Base-by-base conservation (phyloP, 768 basidiomycete genomes). In the Boletales sp. region DNA sequence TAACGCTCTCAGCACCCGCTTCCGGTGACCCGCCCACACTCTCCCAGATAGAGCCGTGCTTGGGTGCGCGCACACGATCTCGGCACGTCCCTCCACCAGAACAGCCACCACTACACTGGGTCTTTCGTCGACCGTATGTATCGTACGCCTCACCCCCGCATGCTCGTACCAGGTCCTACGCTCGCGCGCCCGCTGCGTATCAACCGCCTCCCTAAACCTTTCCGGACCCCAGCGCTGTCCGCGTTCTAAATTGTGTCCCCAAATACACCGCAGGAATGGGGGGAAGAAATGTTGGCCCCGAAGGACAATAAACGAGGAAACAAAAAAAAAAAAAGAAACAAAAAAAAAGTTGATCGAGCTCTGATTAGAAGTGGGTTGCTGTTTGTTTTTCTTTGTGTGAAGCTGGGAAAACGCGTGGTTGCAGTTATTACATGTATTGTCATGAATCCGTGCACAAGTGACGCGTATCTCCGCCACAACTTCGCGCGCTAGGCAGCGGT, bases 231-330 rank as follows among this genome's bases (percentile, higher is more conserved):
- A 44, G 41, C 68, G 32, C 65, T 87, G 7, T 80, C 86, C 0
- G 75, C 77, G 45, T 87, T 89, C 67, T 87, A 87, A 1, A 72
- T 70, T 28, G 86, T 72, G 7, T 87, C 87, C 6, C 85, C 83
- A 5, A 70, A 71, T 11, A 64, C 73, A 8, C 84, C 86, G 2
- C 80, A 83, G 60, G 46, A 71, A 5, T 81, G 76, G 63, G 66
- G 77, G 21, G 55, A 74, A 62, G 81, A 83, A 5, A 64, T 70
- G 35, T 75, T 73, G 34, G 50, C 63, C 4, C 78, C 80, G 41
- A 75, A 77, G 51, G 83, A n/a, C n/a, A n/a, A n/a, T n/a, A n/a
- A n/a, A n/a, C n/a, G n/a, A n/a, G n/a, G n/a, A n/a, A n/a, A n/a
- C n/a, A n/a, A n/a, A n/a, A n/a, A n/a, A n/a, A n/a, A n/a, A n/a